phyloP scores from a whole-genome alignment of 2,329 filamentous ascomycete genomes.

The Sporothrix luriei region DNA sequence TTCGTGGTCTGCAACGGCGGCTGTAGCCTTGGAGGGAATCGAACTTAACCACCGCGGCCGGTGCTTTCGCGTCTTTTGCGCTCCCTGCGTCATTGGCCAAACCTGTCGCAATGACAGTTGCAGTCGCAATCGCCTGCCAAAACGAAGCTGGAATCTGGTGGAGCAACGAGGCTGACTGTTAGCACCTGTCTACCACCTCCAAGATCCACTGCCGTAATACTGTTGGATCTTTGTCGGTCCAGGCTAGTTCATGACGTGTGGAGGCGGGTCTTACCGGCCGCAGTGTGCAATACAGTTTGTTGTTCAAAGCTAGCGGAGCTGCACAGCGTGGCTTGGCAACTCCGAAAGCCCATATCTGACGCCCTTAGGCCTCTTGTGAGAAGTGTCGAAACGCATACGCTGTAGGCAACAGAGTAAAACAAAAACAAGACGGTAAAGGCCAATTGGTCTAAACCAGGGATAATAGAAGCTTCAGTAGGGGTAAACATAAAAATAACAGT shows the following conservation, averaged over 20 bases:
- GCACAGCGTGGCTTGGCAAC: background rate
- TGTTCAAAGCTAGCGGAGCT: background rate
- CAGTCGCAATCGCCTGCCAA: slow-evolving; percentile 3
- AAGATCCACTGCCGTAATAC: background rate
- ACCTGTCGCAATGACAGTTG: background rate
- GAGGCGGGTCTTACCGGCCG: background rate
- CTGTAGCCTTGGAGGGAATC: background rate
- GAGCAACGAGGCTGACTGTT: slow-evolving; percentile 10
- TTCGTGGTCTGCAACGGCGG: slow-evolving; percentile 5
- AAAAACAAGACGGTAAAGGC: no score
- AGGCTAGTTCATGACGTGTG: slow-evolving; percentile 18
- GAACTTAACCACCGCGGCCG: slow-evolving; percentile 4
- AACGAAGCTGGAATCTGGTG: background rate
- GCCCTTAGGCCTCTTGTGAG: background rate
- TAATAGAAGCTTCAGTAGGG: no score
- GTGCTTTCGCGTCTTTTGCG: slow-evolving; percentile 12
- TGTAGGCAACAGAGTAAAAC: background rate
- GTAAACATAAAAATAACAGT: background rate
- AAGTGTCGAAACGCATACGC: background rate
- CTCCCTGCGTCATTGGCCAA: slow-evolving; percentile 24
- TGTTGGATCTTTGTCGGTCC: background rate
- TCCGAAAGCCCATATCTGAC: background rate
- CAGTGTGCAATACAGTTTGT: slow-evolving; percentile 3
- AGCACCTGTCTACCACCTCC: background rate
- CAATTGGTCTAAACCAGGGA: background rate